Base-by-base conservation (phyloP, 441 rosid species). In the Populus tomentosa region DNA sequence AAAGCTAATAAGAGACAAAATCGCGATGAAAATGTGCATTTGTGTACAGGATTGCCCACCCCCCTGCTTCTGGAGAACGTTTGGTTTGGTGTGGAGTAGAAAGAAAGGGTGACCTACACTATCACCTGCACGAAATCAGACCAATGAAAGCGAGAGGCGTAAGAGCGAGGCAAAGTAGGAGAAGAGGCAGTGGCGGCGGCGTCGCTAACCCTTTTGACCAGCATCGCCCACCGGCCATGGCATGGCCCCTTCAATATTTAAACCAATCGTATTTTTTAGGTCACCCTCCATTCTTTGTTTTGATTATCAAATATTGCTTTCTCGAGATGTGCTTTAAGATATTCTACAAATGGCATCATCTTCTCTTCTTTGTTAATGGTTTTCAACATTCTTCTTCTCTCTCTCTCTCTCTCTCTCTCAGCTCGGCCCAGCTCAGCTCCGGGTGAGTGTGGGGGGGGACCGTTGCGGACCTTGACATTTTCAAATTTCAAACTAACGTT, bases 191-290 rank as follows among this genome's bases (percentile, higher is more conserved):
- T 63, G 74, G 83, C 85, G 78, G 89, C 89, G 80, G 82, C 84
- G 85, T 80, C 78, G 79, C 85, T 74, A 81, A 70, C 69, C 77
- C 16, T 77, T 80, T 81, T 77, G 82, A 82, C 85, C 76, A 77
- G 68, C 53, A 70, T 76, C 40, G n/a, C 69, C 3, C 21, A 21
- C 7, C 38, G 65, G 38, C 38, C 7, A 36, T 36, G 38, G 38
- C 38, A 3, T 73, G 64, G 73, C 80, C 81, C 68, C 84, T 75
- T 30, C 64, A 21, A 40, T 77, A 53, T 85, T 80, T 74, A 75
- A 83, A 81, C 67, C 81, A 83, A 75, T 32, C 33, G 33, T 32
- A 36, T 36, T 36, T 7, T 36, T 7, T 36, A 75, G 71, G 80
- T 81, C 84, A 75, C 32, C 24, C 73, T 74, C 81, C 75, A 69